Conservation (phyloP, 208 protist species). For the Leptomonas pyrrhocoris region DNA sequence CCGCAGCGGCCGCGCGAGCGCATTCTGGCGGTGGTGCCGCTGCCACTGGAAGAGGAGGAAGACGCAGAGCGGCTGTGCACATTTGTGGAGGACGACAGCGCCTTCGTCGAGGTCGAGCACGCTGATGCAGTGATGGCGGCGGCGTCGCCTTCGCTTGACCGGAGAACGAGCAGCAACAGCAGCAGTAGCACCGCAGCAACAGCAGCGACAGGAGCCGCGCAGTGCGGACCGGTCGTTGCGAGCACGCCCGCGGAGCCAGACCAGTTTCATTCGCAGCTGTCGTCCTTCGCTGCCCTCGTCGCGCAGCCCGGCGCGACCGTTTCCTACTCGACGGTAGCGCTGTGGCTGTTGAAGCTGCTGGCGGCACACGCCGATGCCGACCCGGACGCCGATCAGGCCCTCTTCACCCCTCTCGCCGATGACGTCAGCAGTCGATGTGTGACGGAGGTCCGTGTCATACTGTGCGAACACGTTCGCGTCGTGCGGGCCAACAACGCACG, state of each 20-base stretch:
- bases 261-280: constrained; percentile 7
- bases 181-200: background rate
- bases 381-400: constrained; percentile 29
- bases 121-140: background rate
- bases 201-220: background rate
- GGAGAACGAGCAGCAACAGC: background rate
- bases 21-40: constrained; percentile 31
- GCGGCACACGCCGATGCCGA: constrained; percentile 57
- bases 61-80: constrained; percentile 5
- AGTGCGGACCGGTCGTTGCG: background rate
- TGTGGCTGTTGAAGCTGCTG: constrained; percentile 68
- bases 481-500: constrained; percentile 71
- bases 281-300: constrained; percentile 21
- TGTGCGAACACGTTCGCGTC: constrained; percentile 75
- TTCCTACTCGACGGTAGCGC: constrained; percentile 42
- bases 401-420: constrained; percentile 81
- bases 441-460: constrained; percentile 55
- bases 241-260: background rate
- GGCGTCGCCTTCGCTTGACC: background rate
- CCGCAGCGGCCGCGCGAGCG: constrained; percentile 28
- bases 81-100: constrained; percentile 5
- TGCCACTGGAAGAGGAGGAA: constrained; percentile 31
- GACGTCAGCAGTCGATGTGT: constrained; percentile 80
- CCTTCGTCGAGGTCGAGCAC: background rate
- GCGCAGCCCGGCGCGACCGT: constrained; percentile 4